Conservation (phyloP, 345 rosid species). For the Syzygium aqueum region DNA sequence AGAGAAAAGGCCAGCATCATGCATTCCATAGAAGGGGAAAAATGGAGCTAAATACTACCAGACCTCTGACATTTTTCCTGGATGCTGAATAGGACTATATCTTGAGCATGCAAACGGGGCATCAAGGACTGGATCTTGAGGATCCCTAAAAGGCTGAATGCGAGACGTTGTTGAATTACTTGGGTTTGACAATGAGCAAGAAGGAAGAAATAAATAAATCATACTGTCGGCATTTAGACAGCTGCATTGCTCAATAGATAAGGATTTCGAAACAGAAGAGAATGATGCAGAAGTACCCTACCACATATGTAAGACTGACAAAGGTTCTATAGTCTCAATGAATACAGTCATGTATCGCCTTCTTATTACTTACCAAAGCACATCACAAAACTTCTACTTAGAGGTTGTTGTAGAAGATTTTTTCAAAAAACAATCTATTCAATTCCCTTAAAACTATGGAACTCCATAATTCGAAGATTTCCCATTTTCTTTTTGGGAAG, state of each 20-base stretch:
- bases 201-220: not conserved
- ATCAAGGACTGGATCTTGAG: not conserved
- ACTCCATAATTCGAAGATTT: not conserved
- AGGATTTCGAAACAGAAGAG: not conserved
- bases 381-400: not conserved
- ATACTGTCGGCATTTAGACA: not conserved
- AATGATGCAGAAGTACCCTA: not conserved
- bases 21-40: not conserved
- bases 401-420: not conserved
- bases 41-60: not conserved
- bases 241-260: not conserved
- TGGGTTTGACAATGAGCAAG: not conserved
- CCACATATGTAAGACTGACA: not conserved
- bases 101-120: not conserved
- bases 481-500: not conserved
- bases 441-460: not conserved
- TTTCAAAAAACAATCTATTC: not conserved
- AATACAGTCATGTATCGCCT: not conserved
- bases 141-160: not conserved
- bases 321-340: not conserved
- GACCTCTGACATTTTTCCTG: not conserved
- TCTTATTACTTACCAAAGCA: not conserved
- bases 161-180: not conserved
- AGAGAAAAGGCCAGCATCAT: not conserved
- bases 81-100: not conserved